phyloP scores from a whole-genome alignment of 1,139 yeast species.

The Blastobotrys serpentis region DNA sequence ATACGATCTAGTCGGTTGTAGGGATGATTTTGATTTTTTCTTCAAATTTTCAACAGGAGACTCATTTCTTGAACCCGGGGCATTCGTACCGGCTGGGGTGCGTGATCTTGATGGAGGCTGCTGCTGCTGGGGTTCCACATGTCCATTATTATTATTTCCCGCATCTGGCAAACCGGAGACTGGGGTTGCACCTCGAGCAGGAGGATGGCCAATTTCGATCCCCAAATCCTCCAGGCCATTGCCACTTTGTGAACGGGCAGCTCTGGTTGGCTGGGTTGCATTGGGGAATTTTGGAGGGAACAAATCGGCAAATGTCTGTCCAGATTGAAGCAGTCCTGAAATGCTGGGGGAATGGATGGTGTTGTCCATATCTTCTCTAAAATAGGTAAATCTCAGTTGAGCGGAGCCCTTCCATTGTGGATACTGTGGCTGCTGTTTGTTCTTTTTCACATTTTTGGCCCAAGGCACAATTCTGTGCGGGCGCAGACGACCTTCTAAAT shows the following conservation, averaged over 20 bases:
- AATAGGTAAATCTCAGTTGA: slow-evolving; percentile 69
- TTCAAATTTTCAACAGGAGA: background rate
- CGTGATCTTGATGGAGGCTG: slow-evolving; percentile 1
- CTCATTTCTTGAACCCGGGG: background rate
- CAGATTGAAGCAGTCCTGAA: slow-evolving; percentile 66
- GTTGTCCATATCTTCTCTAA: slow-evolving; percentile 82
- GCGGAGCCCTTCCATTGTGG: slow-evolving; percentile 27
- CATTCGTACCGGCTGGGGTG: background rate
- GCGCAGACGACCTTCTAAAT: slow-evolving; percentile 63
- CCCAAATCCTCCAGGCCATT: background rate
- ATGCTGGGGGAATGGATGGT: slow-evolving; percentile 90
- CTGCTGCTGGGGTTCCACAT: background rate
- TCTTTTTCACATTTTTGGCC: slow-evolving; percentile 31
- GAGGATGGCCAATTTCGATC: background rate
- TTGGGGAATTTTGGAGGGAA: slow-evolving; percentile 29
- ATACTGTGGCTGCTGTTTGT: slow-evolving; percentile 5
- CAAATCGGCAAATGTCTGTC: slow-evolving; percentile 38
- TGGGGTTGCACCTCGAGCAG: background rate
- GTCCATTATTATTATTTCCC: background rate
- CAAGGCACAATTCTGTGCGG: slow-evolving; percentile 79
- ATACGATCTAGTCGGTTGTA: background rate
- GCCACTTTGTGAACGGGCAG: background rate
- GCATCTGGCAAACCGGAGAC: background rate
- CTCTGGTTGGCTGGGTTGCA: background rate
- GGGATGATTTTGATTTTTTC: background rate